phyloP scores from a whole-genome alignment of 352 stramenopile genomes.

The Chrysophaeum taylorii region DNA sequence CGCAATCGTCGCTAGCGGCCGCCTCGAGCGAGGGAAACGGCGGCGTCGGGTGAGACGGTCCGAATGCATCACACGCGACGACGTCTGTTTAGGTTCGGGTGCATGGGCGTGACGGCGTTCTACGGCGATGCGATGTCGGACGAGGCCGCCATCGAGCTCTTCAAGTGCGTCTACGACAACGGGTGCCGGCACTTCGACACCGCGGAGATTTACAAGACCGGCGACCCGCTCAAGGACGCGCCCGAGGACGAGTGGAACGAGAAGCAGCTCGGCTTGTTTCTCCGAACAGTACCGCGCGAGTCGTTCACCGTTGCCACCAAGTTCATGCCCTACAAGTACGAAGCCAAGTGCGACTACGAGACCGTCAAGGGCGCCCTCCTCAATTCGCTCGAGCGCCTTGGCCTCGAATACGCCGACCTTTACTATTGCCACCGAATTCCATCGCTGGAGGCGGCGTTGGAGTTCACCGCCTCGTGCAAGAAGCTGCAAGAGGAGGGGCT shows the following conservation, averaged over 20 bases:
- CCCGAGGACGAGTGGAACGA: conserved; percentile 23
- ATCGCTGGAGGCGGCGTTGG: conserved; percentile 12
- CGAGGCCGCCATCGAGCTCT: conserved; percentile 16
- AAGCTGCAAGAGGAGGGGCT: conserved; percentile 26
- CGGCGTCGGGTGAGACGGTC: too few species aligned
- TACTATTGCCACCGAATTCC: conserved; percentile 26
- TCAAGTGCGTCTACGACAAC: conserved; percentile 24
- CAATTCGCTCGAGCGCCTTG: conserved; percentile 18
- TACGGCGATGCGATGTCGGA: conserved; percentile 18
- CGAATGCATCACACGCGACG: too few species aligned
- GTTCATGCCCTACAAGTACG: conserved; percentile 9
- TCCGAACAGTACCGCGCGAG: conserved; percentile 23
- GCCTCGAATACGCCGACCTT: conserved; percentile 23
- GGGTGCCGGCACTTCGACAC: conserved; percentile 29
- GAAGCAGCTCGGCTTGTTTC: conserved; percentile 21
- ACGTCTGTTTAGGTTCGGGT: too few species aligned
- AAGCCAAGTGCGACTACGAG: conserved; percentile 21
- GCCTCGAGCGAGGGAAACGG: too few species aligned
- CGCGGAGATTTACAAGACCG: conserved; percentile 23
- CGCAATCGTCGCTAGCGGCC: too few species aligned
- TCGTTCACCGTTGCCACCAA: conserved; percentile 27
- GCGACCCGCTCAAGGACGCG: neutral
- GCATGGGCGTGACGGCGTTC: conserved; percentile 28
- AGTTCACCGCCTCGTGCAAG: conserved; percentile 11
- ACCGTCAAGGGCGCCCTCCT: conserved; percentile 18